Percentiles rank a stretch among this genome's conserved stretches.
Evolutionary conservation across 768 basidiomycete genomes (phyloP).

Genomic region (Phylloporus rhodoxanthus): DNA sequence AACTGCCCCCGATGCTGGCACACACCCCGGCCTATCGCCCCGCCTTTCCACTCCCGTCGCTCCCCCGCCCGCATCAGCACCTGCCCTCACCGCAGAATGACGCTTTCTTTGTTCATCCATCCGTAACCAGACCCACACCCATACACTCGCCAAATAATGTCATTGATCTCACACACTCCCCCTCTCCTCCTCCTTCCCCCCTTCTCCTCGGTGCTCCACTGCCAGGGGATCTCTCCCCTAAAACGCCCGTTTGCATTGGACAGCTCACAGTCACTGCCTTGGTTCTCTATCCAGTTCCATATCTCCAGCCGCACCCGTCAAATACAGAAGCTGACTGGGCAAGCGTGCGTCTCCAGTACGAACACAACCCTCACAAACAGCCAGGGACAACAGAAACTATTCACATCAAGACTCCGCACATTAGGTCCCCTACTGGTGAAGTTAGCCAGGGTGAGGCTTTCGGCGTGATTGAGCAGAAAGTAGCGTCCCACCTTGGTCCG

Average conservation of each 20-base stretch:
- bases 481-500: conserved; percentile 70
- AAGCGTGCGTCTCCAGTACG: conserved; percentile 64
- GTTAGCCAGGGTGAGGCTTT: conserved; percentile 58
- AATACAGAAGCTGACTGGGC: conserved; percentile 56
- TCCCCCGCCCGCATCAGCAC: conserved; percentile 18
- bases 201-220: conserved; percentile 29
- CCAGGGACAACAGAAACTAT: conserved; percentile 61
- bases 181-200: conserved; percentile 43
- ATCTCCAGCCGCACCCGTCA: conserved; percentile 44
- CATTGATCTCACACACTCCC: conserved; percentile 72
- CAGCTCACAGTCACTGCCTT: conserved; percentile 78
- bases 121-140: conserved; percentile 17
- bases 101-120: conserved; percentile 19
- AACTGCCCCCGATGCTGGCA: conserved; percentile 15
- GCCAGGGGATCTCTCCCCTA: conserved; percentile 61
- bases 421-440: conserved; percentile 49
- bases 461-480: conserved; percentile 82
- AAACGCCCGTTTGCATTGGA: conserved; percentile 85
- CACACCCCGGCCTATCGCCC: conserved; percentile 40
- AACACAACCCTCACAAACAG: conserved; percentile 52
- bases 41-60: conserved; percentile 44
- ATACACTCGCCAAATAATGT: conserved; percentile 42
- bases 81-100: conserved; percentile 22
- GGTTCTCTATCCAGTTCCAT: conserved; percentile 75
- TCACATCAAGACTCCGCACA: conserved; percentile 64